Percentiles rank a stretch among this genome's conserved stretches.
Conservation (phyloP, 2,329 filamentous ascomycete species). For the Ceratocystis cacaofunesta region DNA sequence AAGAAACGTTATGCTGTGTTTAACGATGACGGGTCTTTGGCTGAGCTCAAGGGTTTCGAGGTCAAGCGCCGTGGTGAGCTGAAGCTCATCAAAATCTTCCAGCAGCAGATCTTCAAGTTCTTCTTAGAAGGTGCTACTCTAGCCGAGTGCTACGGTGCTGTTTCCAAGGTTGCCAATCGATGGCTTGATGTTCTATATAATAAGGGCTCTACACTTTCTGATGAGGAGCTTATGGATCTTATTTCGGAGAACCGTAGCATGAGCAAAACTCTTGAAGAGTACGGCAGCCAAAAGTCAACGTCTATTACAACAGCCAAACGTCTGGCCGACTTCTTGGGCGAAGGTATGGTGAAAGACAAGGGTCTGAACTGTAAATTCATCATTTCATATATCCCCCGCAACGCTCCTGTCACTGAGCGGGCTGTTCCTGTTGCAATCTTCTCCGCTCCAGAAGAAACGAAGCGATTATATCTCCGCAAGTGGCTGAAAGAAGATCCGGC, state of each 20-base stretch:
- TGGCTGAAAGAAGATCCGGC: slow-evolving; percentile 89
- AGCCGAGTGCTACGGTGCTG: slow-evolving; percentile 74
- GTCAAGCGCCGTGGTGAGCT: slow-evolving; percentile 94
- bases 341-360: slow-evolving; percentile 99
- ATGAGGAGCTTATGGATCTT: slow-evolving; percentile 96
- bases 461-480: slow-evolving; percentile 78
- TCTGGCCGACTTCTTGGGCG: slow-evolving; percentile 86
- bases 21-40: slow-evolving; percentile 90
- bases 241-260: slow-evolving; percentile 99
- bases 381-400: slow-evolving; percentile 74
- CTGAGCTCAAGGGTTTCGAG: slow-evolving; percentile 93
- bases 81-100: slow-evolving; percentile 99
- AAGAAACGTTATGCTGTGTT: slow-evolving; percentile 99
- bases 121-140: slow-evolving; percentile 85
- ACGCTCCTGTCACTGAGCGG: slow-evolving; percentile 84
- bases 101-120: slow-evolving; percentile 98
- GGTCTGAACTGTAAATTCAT: slow-evolving; percentile 99
- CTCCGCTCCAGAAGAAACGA: slow-evolving; percentile 77
- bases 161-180: slow-evolving; percentile 86
- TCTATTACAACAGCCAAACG: slow-evolving; percentile 97
- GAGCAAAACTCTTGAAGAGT: slow-evolving; percentile 93
- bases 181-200: slow-evolving; percentile 93
- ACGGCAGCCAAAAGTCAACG: slow-evolving; percentile 87
- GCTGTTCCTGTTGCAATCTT: slow-evolving; percentile 95
- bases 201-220: slow-evolving; percentile 75